Evolutionary conservation across 1,139 yeast species (phyloP), one percentile per base, ranked within the genome.

Genomic region (Taphrina sp.): DNA sequence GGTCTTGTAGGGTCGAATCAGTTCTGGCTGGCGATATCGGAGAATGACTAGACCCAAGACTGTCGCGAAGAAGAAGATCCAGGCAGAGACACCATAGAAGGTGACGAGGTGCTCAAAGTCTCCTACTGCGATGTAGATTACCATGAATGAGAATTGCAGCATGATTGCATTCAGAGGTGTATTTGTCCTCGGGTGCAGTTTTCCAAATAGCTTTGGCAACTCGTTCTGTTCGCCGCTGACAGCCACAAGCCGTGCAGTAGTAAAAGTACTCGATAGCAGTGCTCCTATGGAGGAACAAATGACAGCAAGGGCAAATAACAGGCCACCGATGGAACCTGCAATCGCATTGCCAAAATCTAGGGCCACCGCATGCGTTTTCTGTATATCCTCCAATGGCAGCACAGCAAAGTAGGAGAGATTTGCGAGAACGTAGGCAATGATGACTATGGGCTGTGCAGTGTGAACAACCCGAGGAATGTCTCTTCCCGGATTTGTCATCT

Each of bases 211-310:
- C 4, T 53, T 36, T 0, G 76, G 76, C n/a, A 72, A 46, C 49
- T 66, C 67, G 3, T 69, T 68, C 35, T 72, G 72, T 36, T 67
- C 66, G 1, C 73, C 73, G 1, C 74, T 66, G 3, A 73, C 63
- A 46, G 72, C 71, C 1, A 71, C 67, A 20, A 73, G 62, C 5
- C 74, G 66, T 1, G 73, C 70, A 1, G 73, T 66, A 12, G 74
- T 67, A 57, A 72, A 70, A 12, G 67, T 64, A 2, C 73, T 66
- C 1, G 76, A 76, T 58, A 73, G 73, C 35, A 73, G 61, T 1
- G 76, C 73, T 1, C 76, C 76, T 4, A 72, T 61, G 53, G 76
- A 73, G 1, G 74, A 70, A 3, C 67, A 56, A 1, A 73, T 70
- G 41, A 73, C 72, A 23, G 69, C 61, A 3, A 69, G 49, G 2